Evolutionary conservation across 768 basidiomycete species (phyloP), one percentile per base, ranked within the genome.

Genomic region (Wakefieldia striispora): DNA sequence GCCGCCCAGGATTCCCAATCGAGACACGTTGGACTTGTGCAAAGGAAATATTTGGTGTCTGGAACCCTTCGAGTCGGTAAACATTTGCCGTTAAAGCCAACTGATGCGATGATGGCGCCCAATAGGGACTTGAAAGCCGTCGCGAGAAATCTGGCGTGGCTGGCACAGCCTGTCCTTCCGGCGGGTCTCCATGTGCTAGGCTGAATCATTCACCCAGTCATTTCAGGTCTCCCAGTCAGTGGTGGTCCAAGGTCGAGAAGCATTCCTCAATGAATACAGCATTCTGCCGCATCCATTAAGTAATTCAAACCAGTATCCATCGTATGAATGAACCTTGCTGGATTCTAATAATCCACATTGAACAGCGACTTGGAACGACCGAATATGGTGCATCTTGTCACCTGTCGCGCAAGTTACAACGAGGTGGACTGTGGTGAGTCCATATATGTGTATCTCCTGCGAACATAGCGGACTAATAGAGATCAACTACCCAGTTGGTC

Each of bases 1-100:
- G 57, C 51, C 40, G 39, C 59, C 59, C 43, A 41, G 23, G 38
- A 17, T 53, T 43, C 61, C 55, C 39, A 50, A 63, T 50, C 11
- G 33, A 40, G 47, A 13, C 23, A 42, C 45, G 11, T 16, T 6
- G 14, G 14, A 9, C n/a, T n/a, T n/a, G n/a, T n/a, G n/a, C n/a
- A n/a, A n/a, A n/a, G n/a, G n/a, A 33, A 29, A 29, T 29, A 29
- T 29, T 29, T 29, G 29, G 19, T 20, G 51, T 57, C 44, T 37
- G 37, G 47, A 58, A 52, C 49, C 20, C 11, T 46, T 43, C 12
- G 38, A 41, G 40, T 49, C 39, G 48, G 55, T 38, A 41, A 21
- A 44, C 41, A 37, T 36, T 50, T 23, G 33, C 56, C 52, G 50
- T 45, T 31, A 20, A 24, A 40, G 43, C 45, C 40, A n/a, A 6